Evolutionary conservation across 768 basidiomycete species (phyloP), one percentile per base, ranked within the genome.

Genomic region (Ramaria rubella): DNA sequence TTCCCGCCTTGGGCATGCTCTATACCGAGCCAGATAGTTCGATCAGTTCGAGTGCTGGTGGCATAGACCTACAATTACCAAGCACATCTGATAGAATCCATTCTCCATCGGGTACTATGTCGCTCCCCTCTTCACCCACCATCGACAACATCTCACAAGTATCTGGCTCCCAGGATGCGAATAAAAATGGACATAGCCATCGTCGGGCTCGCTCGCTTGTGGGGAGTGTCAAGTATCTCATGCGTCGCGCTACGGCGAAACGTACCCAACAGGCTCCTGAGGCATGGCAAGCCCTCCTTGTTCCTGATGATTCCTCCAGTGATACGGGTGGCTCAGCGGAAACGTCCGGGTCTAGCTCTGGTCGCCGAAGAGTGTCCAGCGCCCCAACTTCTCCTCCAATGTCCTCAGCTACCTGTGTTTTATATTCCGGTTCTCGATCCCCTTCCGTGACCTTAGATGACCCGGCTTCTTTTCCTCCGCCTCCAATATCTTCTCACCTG

Each of bases 281-380:
- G 29, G 19, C 49, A n/a, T 36, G 30, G 21, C 31, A 19, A 23
- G 34, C 49, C 8, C 21, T 51, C 34, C 30, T 4, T 4, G 5
- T 9, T 21, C 21, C 27, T 19, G 49, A 33, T 31, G 31, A 36
- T 30, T 14, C 3, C 7, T 30, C 31, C 24, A 48, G 46, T 26
- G 46, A 48, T n/a, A 26, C 46, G 8, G 46, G 46, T 27, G 9
- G 27, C 15, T 48, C 46, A 24, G 27, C 46, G 26, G 52, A 54
- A 19, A 19, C 31, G 42, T 12, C 43, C 24, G 19, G 21, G 11
- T 46, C 42, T 31, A 30, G 27, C 6, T 21, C 21, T 24, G 12
- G 2, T 21, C 79, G 81, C 51, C 75, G 77, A 40, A 72, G 81
- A 57, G 75, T 75, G 49, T 77, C 77, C 58, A 83, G 81, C 59